These are phyloP conservation scores for Fremontodendron californicum DNA, from an alignment of 345 rosid species.

Conservation along the genomic window DNA sequence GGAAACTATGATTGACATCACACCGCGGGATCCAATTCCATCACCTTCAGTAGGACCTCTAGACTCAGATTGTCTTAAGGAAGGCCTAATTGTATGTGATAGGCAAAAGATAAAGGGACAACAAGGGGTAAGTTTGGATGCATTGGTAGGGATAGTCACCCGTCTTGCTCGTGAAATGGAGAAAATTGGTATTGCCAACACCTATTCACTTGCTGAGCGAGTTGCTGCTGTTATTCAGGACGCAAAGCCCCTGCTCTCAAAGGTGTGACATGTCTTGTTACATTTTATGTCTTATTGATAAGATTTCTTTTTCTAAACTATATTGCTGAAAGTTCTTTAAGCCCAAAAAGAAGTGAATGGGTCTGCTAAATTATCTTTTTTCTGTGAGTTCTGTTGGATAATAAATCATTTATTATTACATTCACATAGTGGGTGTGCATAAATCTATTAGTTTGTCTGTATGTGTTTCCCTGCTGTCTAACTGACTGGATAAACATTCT, in stretches of 20 bases:
- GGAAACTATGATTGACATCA: slow-evolving; percentile 94
- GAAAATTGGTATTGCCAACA: slow-evolving; percentile 66
- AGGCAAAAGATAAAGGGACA: slow-evolving; percentile 81
- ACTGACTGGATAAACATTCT: slow-evolving; percentile 1
- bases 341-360: not conserved
- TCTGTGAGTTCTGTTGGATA: not conserved
- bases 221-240: slow-evolving; percentile 81
- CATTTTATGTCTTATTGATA: not conserved
- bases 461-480: not conserved
- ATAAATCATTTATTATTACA: not conserved
- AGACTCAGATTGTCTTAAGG: slow-evolving; percentile 67
- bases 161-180: slow-evolving; percentile 87
- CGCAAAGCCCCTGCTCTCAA: slow-evolving; percentile 77
- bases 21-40: slow-evolving; percentile 86
- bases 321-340: not conserved
- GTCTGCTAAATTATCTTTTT: not conserved
- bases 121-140: slow-evolving; percentile 95
- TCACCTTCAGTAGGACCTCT: slow-evolving; percentile 76
- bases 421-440: not conserved
- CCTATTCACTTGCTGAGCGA: slow-evolving; percentile 65
- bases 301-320: not conserved
- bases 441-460: not conserved
- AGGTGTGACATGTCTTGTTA: slow-evolving; percentile 52
- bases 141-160: slow-evolving; percentile 80
- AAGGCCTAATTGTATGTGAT: slow-evolving; percentile 87